Conservation (phyloP, 1,284 basidiomycete genomes). For the Cryptococcus sp. region DNA sequence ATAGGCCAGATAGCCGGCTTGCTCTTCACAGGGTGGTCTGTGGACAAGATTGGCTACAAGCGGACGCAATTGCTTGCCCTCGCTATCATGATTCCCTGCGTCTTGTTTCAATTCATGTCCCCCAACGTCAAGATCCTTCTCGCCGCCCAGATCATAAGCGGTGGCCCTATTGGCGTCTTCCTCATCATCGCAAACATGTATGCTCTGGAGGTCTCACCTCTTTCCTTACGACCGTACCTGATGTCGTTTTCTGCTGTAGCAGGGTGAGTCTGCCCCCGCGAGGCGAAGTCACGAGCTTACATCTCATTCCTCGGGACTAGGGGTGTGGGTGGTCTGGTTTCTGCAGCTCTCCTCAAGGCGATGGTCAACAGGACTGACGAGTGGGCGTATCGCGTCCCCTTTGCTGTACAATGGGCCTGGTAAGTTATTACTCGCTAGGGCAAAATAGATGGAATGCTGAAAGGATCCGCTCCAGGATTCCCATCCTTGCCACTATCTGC, state of each 20-base stretch:
- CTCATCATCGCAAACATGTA: slow-evolving; percentile 30
- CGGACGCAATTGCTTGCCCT: too few species aligned
- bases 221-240: slow-evolving; percentile 33
- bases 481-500: slow-evolving; percentile 24
- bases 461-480: slow-evolving; percentile 10
- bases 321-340: background rate
- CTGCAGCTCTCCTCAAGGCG: background rate
- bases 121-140: too few species aligned
- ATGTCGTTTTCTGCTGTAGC: slow-evolving; percentile 55
- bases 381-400: slow-evolving; percentile 34
- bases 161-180: too few species aligned
- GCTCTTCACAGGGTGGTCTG: too few species aligned
- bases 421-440: too few species aligned
- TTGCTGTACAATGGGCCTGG: slow-evolving; percentile 44
- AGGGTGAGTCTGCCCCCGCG: slow-evolving; percentile 47
- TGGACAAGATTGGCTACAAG: too few species aligned
- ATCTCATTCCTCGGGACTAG: slow-evolving; percentile 2
- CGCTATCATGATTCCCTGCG: too few species aligned
- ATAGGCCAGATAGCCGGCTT: too few species aligned
- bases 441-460: too few species aligned
- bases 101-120: too few species aligned
- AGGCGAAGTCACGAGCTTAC: slow-evolving; percentile 19
- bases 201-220: slow-evolving; percentile 57
- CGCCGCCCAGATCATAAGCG: too few species aligned
- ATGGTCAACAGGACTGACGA: slow-evolving; percentile 22